Percentiles rank a stretch among this genome's conserved stretches.
Evolutionary conservation across 2,329 filamentous ascomycete species (phyloP).

Genomic region (Xylaria sp.): DNA sequence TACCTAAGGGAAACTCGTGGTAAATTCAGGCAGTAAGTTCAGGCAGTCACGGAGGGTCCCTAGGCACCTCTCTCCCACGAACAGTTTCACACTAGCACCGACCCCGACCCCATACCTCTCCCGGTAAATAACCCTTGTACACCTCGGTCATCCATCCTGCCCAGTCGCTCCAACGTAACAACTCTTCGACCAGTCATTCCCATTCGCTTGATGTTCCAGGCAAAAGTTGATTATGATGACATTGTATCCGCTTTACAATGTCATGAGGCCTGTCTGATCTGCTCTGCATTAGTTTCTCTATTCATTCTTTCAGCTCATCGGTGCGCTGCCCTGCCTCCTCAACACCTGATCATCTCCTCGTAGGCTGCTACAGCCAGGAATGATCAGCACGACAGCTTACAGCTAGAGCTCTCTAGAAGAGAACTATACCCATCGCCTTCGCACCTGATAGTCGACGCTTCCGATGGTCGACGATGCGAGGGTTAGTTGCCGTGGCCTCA

Average conservation of each 20-base stretch:
- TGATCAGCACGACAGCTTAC: too few relatives aligned
- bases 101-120: not conserved
- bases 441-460: too few relatives aligned
- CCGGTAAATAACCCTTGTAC: not conserved
- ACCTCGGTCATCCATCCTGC: not conserved
- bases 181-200: not conserved
- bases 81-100: not conserved
- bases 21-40: too few relatives aligned
- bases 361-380: too few relatives aligned
- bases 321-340: too few relatives aligned
- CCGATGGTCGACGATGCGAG: not conserved
- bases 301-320: not conserved
- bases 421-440: too few relatives aligned
- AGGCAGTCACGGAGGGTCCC: too few relatives aligned
- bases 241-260: not conserved
- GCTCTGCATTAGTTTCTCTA: not conserved
- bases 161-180: not conserved
- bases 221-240: not conserved
- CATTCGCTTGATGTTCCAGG: not conserved
- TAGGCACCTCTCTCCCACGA: too few relatives aligned
- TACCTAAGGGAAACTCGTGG: too few relatives aligned
- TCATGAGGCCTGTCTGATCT: not conserved
- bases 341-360: too few relatives aligned
- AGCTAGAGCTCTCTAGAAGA: too few relatives aligned
- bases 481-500: not conserved